phyloP scores from a whole-genome alignment of 371 early-diverging fungal species.

The Apophysomyces variabilis region DNA sequence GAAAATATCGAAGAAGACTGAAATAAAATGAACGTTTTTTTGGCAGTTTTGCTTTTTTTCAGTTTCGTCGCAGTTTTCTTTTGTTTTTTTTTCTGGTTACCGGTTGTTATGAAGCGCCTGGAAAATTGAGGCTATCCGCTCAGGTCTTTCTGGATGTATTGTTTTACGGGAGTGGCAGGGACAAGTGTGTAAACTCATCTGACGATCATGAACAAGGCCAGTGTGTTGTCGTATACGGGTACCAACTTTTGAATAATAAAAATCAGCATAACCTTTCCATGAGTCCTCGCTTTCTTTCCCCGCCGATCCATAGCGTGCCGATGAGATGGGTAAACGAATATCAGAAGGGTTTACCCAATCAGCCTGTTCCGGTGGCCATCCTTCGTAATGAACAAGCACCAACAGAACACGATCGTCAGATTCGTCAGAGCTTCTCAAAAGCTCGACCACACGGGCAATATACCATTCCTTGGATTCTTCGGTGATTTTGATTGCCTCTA shows the following conservation, averaged over 20 bases:
- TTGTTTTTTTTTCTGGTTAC: slow-evolving; percentile 27
- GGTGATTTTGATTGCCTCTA: slow-evolving; percentile 47
- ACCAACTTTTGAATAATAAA: slow-evolving; percentile 56
- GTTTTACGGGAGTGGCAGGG: slow-evolving; percentile 62
- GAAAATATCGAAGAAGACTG: slow-evolving; percentile 57
- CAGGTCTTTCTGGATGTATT: slow-evolving; percentile 70
- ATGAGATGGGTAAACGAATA: slow-evolving; percentile 19
- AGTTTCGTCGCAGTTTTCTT: neutral
- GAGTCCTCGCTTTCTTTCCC: slow-evolving; percentile 56
- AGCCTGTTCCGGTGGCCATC: slow-evolving; percentile 65
- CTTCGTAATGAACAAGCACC: slow-evolving; percentile 65
- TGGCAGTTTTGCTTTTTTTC: neutral
- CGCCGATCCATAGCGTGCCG: slow-evolving; percentile 49
- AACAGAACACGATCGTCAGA: neutral
- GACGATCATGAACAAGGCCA: slow-evolving; percentile 62
- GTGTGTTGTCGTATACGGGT: slow-evolving; percentile 55
- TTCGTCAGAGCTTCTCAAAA: slow-evolving; percentile 18
- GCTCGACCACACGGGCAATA: slow-evolving; percentile 46
- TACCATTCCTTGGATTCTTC: slow-evolving; percentile 44
- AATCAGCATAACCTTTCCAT: slow-evolving; percentile 61
- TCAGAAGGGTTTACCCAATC: slow-evolving; percentile 60
- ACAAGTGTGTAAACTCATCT: slow-evolving; percentile 62
- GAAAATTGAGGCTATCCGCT: slow-evolving; percentile 51
- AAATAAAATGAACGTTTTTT: neutral
- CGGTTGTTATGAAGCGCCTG: slow-evolving; percentile 44